Evolutionary conservation across 371 early-diverging fungal genomes (phyloP).

Genomic region (Umbelopsis sp.): DNA sequence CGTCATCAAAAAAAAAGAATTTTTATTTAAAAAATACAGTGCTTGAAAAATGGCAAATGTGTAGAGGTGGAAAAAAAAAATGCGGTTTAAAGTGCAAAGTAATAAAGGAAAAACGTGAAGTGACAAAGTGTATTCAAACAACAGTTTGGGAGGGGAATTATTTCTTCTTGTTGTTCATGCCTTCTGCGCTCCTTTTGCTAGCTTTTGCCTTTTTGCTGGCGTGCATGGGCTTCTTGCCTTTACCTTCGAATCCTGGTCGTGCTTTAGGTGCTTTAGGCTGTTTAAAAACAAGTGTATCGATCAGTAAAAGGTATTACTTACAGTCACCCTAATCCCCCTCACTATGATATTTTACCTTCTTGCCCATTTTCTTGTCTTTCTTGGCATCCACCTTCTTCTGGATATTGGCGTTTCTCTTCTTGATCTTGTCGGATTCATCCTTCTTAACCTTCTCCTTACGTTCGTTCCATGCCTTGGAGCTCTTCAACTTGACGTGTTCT

Average conservation of each 20-base stretch:
- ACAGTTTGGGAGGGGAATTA: not conserved
- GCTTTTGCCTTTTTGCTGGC: too few species aligned
- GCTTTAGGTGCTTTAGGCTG: conserved; percentile 28
- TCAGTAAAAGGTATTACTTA: not conserved
- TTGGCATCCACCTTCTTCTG: conserved; percentile 75
- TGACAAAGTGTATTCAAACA: not conserved
- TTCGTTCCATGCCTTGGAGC: conserved; percentile 80
- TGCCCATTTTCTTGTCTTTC: conserved; percentile 67
- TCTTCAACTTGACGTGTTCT: conserved; percentile 83
- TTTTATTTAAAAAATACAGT: conserved; percentile 14
- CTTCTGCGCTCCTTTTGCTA: conserved; percentile 28
- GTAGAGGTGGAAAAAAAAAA: not conserved
- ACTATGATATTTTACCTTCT: conserved; percentile 26
- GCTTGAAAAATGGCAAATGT: not conserved
- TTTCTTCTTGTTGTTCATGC: conserved; percentile 21
- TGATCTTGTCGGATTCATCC: conserved; percentile 66
- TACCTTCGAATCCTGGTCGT: conserved; percentile 54
- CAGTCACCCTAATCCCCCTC: conserved; percentile 14
- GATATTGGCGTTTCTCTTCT: conserved; percentile 81
- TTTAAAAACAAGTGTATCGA: not conserved
- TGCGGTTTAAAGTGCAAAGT: conserved; percentile 1
- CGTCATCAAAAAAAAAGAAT: conserved; percentile 5
- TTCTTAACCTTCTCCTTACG: conserved; percentile 70
- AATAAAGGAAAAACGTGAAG: not conserved
- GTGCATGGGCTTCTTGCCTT: conserved; percentile 42